A percentile compares a stretch with the other conserved stretches of the same genome.
These are phyloP conservation scores for Entelexis paramagnoliae DNA, from an alignment of 1,139 yeast species.

Conservation along the genomic window DNA sequence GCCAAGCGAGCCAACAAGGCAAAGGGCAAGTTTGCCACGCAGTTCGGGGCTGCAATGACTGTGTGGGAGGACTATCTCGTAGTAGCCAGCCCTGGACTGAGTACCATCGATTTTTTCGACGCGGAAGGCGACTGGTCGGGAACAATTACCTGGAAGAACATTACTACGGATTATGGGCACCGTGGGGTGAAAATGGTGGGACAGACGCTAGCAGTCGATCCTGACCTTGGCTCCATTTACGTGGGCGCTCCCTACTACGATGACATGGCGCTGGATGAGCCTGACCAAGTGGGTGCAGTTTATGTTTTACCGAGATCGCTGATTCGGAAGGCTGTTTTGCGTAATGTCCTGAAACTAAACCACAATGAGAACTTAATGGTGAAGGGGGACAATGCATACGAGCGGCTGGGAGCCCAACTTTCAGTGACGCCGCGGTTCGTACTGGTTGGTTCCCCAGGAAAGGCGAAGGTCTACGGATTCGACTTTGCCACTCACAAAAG, in stretches of 20 bases:
- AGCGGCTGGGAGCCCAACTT: slow-evolving; percentile 27
- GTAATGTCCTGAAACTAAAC: neutral
- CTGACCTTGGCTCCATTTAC: slow-evolving; percentile 36
- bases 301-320: slow-evolving; percentile 33
- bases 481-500: slow-evolving; percentile 19
- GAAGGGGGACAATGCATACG: slow-evolving; percentile 36
- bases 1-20: neutral
- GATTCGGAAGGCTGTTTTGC: slow-evolving; percentile 19
- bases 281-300: slow-evolving; percentile 38
- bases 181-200: slow-evolving; percentile 37
- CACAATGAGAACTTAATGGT: slow-evolving; percentile 1
- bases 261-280: neutral
- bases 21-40: slow-evolving; percentile 21
- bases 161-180: slow-evolving; percentile 31
- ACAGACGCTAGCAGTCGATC: slow-evolving; percentile 28
- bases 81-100: slow-evolving; percentile 32
- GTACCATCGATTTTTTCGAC: slow-evolving; percentile 28
- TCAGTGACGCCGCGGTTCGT: slow-evolving; percentile 22
- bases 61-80: slow-evolving; percentile 26
- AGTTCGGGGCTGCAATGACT: slow-evolving; percentile 30
- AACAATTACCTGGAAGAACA: slow-evolving; percentile 16
- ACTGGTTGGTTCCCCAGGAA: slow-evolving; percentile 30
- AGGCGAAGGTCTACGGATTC: slow-evolving; percentile 27
- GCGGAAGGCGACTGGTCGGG: slow-evolving; percentile 24
- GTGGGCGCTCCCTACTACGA: slow-evolving; percentile 36